phyloP scores from a whole-genome alignment of 192 early-diverging fungal genomes.

The Diversispora epigaea region DNA sequence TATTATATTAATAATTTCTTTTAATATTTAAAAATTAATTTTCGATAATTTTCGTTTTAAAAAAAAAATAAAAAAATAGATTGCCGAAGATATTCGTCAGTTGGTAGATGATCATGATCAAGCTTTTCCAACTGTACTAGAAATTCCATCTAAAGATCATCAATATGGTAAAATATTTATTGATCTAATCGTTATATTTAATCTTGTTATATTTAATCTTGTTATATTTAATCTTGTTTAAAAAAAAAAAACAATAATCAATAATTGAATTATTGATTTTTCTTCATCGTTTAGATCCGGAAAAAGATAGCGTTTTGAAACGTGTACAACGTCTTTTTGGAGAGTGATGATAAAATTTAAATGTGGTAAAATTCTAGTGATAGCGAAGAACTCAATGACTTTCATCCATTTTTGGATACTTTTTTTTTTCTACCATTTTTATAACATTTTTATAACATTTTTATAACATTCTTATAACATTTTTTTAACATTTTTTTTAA shows the following conservation, averaged over 20 bases:
- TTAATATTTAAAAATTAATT: background rate
- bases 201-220: background rate
- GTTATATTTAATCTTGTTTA: too few species aligned
- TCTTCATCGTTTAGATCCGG: constrained; percentile 49
- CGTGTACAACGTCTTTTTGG: constrained; percentile 78
- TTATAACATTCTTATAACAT: too few species aligned
- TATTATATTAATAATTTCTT: background rate
- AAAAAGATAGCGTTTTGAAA: constrained; percentile 84
- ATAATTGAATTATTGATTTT: background rate
- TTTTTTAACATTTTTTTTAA: too few species aligned
- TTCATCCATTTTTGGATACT: too few species aligned
- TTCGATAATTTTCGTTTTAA: background rate
- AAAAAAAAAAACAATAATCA: too few species aligned
- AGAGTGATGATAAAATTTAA: constrained; percentile 51
- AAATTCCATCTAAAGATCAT: constrained; percentile 99
- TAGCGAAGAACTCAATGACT: too few species aligned
- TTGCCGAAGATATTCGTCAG: constrained; percentile 90
- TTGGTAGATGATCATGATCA: constrained; percentile 86
- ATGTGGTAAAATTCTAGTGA: background rate
- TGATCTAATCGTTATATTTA: background rate
- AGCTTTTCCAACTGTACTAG: constrained; percentile 96
- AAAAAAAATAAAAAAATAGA: constrained; percentile 53
- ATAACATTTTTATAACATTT: too few species aligned
- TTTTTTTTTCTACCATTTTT: too few species aligned
- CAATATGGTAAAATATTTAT: constrained; percentile 73